Base-by-base conservation (phyloP, 768 basidiomycete genomes). In the Mycena amicta region DNA sequence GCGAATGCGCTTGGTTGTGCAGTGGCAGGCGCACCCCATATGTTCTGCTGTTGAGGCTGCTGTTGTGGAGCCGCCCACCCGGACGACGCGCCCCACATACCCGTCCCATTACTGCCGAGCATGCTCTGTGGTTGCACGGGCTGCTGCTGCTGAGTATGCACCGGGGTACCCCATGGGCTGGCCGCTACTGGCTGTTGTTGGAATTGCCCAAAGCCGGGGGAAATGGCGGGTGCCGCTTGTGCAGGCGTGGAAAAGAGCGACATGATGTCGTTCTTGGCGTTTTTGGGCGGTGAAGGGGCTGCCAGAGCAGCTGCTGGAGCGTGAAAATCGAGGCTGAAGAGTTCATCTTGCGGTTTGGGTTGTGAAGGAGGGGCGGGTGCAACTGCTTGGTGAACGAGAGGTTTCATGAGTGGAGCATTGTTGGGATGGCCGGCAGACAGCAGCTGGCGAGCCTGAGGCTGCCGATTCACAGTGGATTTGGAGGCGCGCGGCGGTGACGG, bases 261-360 rank as follows among this genome's bases (percentile, higher is more conserved):
- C 18, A 95, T 77, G 62, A 95, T 95, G 63, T 95, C 90, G 54
- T 91, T 82, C 65, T 93, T 95, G 45, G 87, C 81, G 66, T 92
- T 88, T 67, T 90, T 92, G 5, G 71, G 60, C 0, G 75, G 54
- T 1, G 71, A 53, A 57, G 68, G 65, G n/a, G 67, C 55, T 8
- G 61, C 27, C 6, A 77, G 43, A 5, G 76, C 50, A 26, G 75
- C 63, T 2, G 82, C 66, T 1, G 89, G 85, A 1, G 86, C 77
- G 64, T 90, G 88, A 72, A 95, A 96, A 71, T 95, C 93, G 54
- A 95, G 85, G 26, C 88, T 84, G 70, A 95, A 95, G 6, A 96
- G 75, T 65, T 91, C 90, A 60, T 88, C 81, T 56, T 78, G 72
- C 13, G 81, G 71, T 12, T 69, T 61, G 18, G 70, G 65, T 26